phyloP scores from a whole-genome alignment of 2,329 filamentous ascomycete species.

The Ceratocystis papillata region DNA sequence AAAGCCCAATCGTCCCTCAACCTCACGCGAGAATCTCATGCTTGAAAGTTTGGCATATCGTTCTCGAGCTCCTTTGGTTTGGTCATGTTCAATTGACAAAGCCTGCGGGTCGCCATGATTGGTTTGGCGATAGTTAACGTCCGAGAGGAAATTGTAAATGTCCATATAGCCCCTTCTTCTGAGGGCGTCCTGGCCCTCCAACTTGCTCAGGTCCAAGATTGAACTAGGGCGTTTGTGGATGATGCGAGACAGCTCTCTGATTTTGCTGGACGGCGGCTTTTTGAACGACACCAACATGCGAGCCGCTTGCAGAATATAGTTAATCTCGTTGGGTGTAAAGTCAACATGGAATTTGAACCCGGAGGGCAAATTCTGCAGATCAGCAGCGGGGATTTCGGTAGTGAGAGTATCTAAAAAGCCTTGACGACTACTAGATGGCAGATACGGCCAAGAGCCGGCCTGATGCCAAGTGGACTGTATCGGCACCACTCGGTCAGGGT shows the following conservation, averaged over 20 bases:
- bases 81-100: constrained; percentile 27
- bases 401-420: neutral
- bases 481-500: neutral
- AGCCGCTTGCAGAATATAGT: constrained; percentile 25
- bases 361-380: constrained; percentile 1
- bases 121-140: constrained; percentile 31
- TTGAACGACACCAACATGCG: constrained; percentile 17
- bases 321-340: constrained; percentile 35
- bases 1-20: constrained; percentile 38
- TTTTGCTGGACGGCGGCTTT: constrained; percentile 16
- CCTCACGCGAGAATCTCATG: constrained; percentile 41
- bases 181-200: constrained; percentile 25
- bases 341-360: constrained; percentile 35
- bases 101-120: neutral
- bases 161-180: constrained; percentile 30
- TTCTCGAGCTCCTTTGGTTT: constrained; percentile 22
- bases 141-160: constrained; percentile 33
- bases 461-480: constrained; percentile 8
- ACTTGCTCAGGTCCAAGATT: constrained; percentile 19
- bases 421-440: constrained; percentile 4
- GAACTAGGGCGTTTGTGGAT: constrained; percentile 24
- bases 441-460: constrained; percentile 9
- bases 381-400: neutral
- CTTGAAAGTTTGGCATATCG: constrained; percentile 32
- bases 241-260: constrained; percentile 26